Percentiles rank a stretch among this genome's conserved stretches.
Evolutionary conservation across 163 green algal genomes (phyloP).

Genomic region (Chlamydomonas reinhardtii): DNA sequence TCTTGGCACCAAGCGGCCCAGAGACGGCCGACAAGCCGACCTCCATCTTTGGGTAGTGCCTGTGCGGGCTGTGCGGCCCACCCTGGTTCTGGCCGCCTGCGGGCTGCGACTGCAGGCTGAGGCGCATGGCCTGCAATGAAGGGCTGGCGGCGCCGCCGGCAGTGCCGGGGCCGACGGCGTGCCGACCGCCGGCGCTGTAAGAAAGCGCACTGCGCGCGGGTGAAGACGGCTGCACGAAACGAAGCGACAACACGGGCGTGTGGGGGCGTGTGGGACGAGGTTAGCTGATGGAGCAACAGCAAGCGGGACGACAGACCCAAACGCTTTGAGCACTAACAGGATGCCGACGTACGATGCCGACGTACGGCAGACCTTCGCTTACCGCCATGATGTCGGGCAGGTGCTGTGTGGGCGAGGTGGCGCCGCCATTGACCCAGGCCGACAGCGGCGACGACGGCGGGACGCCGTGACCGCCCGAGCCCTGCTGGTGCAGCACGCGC

Average conservation of each 20-base stretch:
- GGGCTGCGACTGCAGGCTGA: background rate
- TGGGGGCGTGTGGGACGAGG: no score
- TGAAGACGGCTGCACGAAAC: no score
- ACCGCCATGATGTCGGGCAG: background rate
- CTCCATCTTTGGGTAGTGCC: conserved; percentile 39
- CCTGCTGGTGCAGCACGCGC: background rate
- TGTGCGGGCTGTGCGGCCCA: conserved; percentile 9
- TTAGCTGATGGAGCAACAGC: no score
- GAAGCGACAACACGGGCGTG: no score
- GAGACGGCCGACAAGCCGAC: conserved; percentile 3
- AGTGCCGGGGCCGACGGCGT: no score
- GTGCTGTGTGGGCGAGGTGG: background rate
- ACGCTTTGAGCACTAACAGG: no score
- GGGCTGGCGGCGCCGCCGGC: no score
- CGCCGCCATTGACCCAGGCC: background rate
- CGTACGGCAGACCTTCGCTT: background rate
- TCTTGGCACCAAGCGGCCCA: background rate
- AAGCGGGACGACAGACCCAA: no score
- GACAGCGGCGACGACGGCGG: background rate
- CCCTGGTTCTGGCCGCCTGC: background rate
- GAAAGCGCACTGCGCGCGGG: no score
- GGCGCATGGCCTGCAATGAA: background rate
- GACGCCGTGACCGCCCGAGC: background rate
- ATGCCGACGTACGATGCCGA: no score
- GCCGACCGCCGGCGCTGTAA: no score